Evolutionary conservation across 768 basidiomycete genomes (phyloP).

Genomic region (Trametes punicea): DNA sequence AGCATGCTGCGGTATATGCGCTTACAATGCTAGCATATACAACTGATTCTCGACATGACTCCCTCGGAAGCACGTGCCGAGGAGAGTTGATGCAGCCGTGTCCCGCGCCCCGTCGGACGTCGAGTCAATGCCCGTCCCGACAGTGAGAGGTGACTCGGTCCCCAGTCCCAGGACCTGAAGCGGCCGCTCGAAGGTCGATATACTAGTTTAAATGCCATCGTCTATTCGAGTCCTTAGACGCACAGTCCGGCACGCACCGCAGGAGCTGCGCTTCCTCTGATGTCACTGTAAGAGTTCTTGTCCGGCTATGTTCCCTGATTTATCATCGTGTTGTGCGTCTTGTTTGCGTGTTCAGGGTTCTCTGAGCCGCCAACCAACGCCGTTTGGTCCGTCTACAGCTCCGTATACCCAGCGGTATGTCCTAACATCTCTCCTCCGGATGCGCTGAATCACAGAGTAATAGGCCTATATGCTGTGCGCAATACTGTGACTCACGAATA

Average conservation of each 20-base stretch:
- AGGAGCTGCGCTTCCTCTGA: conserved; percentile 18
- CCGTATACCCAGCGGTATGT: not conserved
- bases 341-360: conserved; percentile 3
- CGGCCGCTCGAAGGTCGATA: conserved; percentile 13
- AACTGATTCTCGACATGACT: conserved; percentile 15
- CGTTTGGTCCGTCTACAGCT: conserved; percentile 1
- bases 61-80: conserved; percentile 14
- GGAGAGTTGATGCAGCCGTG: conserved; percentile 7
- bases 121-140: conserved; percentile 16
- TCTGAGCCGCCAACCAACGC: conserved; percentile 5
- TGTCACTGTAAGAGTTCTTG: conserved; percentile 8
- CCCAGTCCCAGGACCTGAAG: conserved; percentile 3
- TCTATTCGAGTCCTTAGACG: not conserved
- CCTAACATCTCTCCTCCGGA: conserved; percentile 17
- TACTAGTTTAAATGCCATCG: conserved; percentile 17
- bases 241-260: conserved; percentile 7
- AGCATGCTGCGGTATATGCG: not conserved
- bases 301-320: conserved; percentile 12
- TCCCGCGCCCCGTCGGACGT: conserved; percentile 5
- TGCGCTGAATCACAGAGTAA: conserved; percentile 18
- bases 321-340: conserved; percentile 13
- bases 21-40: not conserved
- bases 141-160: conserved; percentile 14
- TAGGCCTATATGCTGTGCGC: conserved; percentile 19
- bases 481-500: conserved; percentile 21